Evolutionary conservation across 2,329 filamentous ascomycete genomes (phyloP).

Genomic region (Raffaelea ambrosiae): DNA sequence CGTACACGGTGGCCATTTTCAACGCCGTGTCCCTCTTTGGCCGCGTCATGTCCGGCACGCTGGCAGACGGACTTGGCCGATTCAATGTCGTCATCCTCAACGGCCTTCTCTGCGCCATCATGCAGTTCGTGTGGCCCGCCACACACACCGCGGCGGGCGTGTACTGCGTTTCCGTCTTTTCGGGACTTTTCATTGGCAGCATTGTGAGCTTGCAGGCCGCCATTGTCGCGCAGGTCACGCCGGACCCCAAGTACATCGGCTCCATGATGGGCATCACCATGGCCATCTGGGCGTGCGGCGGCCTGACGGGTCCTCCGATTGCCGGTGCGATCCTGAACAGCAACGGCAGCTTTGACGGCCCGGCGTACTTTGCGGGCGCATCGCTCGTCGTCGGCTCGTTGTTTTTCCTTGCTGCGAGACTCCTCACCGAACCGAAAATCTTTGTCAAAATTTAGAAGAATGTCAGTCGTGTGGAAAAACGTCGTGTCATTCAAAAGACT

Average conservation of each 20-base stretch:
- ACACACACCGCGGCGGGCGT: constrained; percentile 1
- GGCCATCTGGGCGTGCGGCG: constrained; percentile 5
- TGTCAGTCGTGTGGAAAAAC: too few species aligned
- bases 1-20: constrained; percentile 53
- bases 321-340: constrained; percentile 1
- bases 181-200: constrained; percentile 3
- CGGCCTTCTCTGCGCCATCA: constrained; percentile 12
- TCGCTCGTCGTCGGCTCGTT: background rate
- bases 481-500: too few species aligned
- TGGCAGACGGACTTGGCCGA: constrained; percentile 40
- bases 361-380: constrained; percentile 2
- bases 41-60: constrained; percentile 39
- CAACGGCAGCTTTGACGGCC: constrained; percentile 3
- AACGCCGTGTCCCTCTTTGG: constrained; percentile 47
- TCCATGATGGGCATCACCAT: constrained; percentile 6
- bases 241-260: constrained; percentile 1
- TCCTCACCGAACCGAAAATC: background rate
- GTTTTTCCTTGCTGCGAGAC: background rate
- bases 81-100: constrained; percentile 28
- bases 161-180: constrained; percentile 4
- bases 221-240: constrained; percentile 1
- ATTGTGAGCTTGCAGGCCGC: constrained; percentile 4
- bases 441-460: background rate
- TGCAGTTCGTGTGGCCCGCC: constrained; percentile 8
- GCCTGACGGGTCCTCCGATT: constrained; percentile 2